Evolutionary conservation across 192 early-diverging fungal genomes (phyloP).

Genomic region (Borealophlyctis nickersoniae): DNA sequence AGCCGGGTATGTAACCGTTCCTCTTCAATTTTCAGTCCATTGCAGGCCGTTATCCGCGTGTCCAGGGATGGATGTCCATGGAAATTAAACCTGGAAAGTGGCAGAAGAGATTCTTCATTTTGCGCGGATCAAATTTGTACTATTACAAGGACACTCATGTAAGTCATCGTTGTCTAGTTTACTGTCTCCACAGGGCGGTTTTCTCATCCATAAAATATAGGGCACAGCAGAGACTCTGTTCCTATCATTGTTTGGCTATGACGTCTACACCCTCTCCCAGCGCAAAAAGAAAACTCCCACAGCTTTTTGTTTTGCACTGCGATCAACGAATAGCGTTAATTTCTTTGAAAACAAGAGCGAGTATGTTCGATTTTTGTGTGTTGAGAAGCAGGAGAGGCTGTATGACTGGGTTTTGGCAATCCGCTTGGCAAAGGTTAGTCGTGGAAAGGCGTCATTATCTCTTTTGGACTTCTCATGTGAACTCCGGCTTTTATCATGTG

Average conservation of each 20-base stretch:
- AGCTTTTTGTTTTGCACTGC: conserved; percentile 77
- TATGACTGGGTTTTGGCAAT: conserved; percentile 73
- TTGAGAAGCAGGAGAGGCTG: conserved; percentile 59
- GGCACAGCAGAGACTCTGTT: conserved; percentile 28
- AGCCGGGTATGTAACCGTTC: conserved; percentile 16
- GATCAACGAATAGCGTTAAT: conserved; percentile 71
- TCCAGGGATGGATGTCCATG: conserved; percentile 68
- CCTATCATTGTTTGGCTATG: conserved; percentile 66
- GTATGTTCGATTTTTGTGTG: conserved; percentile 73
- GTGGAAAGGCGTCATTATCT: background rate
- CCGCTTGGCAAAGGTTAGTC: conserved; percentile 64
- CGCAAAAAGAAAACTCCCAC: conserved; percentile 67
- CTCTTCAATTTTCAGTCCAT: conserved; percentile 31
- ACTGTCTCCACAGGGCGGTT: background rate
- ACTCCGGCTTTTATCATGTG: background rate
- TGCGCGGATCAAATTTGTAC: conserved; percentile 64
- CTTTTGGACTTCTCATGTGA: background rate
- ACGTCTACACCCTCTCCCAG: conserved; percentile 78
- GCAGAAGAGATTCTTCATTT: conserved; percentile 70
- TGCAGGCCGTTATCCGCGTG: conserved; percentile 43
- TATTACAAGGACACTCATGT: conserved; percentile 68
- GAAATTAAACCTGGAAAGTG: conserved; percentile 82
- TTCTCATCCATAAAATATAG: too few species aligned
- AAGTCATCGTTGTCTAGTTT: conserved; percentile 9
- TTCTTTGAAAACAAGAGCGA: conserved; percentile 84